A percentile compares a stretch with the other conserved stretches of the same genome.
Evolutionary conservation across 1,139 yeast genomes (phyloP).

Genomic region (Kazachstania sp.): DNA sequence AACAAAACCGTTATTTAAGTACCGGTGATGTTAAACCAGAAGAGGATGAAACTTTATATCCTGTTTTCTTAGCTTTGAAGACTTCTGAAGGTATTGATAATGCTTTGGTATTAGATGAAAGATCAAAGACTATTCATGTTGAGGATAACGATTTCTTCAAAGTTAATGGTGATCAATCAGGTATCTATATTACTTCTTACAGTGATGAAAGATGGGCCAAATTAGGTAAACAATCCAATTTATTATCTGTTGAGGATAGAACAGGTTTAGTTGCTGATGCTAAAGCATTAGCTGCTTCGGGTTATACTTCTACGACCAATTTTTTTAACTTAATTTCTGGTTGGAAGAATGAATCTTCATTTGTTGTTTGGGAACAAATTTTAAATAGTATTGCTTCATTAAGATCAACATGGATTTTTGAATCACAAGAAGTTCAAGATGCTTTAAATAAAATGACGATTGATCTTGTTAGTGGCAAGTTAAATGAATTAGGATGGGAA

Average conservation of each 20-base stretch:
- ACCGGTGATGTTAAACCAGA: conserved; percentile 72
- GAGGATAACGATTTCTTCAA: conserved; percentile 48
- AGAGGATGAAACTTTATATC: conserved; percentile 66
- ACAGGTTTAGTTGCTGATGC: conserved; percentile 83
- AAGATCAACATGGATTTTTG: conserved; percentile 62
- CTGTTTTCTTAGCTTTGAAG: conserved; percentile 73
- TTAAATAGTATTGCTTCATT: conserved; percentile 46
- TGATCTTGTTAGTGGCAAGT: conserved; percentile 52
- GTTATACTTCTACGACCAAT: conserved; percentile 59
- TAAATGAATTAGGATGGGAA: conserved; percentile 59
- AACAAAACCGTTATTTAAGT: conserved; percentile 67
- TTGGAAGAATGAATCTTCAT: conserved; percentile 62
- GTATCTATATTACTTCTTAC: conserved; percentile 76
- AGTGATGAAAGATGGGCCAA: conserved; percentile 64
- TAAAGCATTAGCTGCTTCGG: conserved; percentile 62
- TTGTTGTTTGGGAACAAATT: conserved; percentile 75
- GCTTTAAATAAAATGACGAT: conserved; percentile 54
- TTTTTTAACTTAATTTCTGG: conserved; percentile 55
- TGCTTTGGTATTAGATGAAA: conserved; percentile 46
- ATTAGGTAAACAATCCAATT: conserved; percentile 67
- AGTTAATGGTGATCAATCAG: conserved; percentile 74
- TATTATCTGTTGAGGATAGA: conserved; percentile 72
- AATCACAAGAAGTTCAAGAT: conserved; percentile 45
- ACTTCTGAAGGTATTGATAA: conserved; percentile 62
- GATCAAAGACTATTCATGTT: conserved; percentile 44